Base-by-base conservation (phyloP, 2,329 filamentous ascomycete species). In the Cordyceps sp. region DNA sequence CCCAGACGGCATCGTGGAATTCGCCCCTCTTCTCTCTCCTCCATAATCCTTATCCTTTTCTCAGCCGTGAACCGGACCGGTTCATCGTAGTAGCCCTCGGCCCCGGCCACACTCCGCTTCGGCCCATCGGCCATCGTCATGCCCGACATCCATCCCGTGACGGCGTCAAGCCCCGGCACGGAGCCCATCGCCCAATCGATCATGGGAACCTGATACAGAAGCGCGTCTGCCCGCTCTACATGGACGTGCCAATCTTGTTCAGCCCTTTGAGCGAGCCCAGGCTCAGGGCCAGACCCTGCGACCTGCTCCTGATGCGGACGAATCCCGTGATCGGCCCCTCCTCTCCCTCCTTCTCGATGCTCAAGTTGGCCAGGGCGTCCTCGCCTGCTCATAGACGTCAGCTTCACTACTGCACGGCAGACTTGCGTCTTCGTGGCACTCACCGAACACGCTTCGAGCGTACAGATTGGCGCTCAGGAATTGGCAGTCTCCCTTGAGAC, bases 401-500 rank as follows among this genome's bases (percentile, higher is more conserved):
- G n/a, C n/a, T n/a, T n/a, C n/a, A n/a, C n/a, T n/a, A n/a, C n/a
- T n/a, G n/a, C n/a, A n/a, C n/a, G n/a, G n/a, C n/a, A n/a, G n/a
- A n/a, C n/a, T n/a, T n/a, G n/a, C n/a, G n/a, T n/a, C n/a, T n/a
- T n/a, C n/a, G n/a, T n/a, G n/a, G n/a, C n/a, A 71, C 86, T 64
- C 78, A 98, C 90, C 90, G 55, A 98, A 98, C 31, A 98, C 88
- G 53, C 86, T 96, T 46, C 84, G 75, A 39, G 90, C 90, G 50
- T 98, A 98, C 25, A 98, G 61, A 49, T 98, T 98, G 15, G 90
- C 90, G 50, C 86, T 94, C 54, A 98, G 58, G 66, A 98, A 98
- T 51, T 94, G 86, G 53, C 90, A 98, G 48, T 98, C 90, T 32
- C 90, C 90, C 66, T 93, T 88, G 54, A 98, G 70, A 37, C 85